Evolutionary conservation across 1,284 basidiomycete genomes (phyloP), one percentile per base, ranked within the genome.

Genomic region (Cutaneotrichosporon dermatis): DNA sequence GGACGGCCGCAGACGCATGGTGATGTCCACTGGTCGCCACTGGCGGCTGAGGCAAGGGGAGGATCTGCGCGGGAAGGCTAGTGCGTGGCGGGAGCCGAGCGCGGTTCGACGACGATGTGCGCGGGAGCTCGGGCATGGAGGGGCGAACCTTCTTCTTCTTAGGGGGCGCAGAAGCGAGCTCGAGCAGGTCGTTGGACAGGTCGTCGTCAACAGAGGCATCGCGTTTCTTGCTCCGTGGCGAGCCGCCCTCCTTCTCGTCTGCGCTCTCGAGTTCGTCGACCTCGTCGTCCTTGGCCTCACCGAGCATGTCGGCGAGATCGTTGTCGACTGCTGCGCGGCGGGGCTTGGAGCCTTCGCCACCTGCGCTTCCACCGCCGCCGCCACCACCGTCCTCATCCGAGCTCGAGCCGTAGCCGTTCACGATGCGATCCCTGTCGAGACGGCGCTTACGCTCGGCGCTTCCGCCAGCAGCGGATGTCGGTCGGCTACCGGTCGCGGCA

Each of bases 141-240:
- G 50, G 34, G 54, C 57, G 54, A 33, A 63, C 57, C 59, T 69
- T 69, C 61, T 72, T 72, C 66, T 72, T 72, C 66, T 69, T 72
- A 6, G 72, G 69, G 16, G 68, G 70, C 10, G 67, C 71, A 11
- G 69, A 70, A 9, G 70, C 72, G 2, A 73, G 66, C 54, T 74
- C 72, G 34, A 72, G 66, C 4, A 71, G 67, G 67, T 74, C 59
- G 36, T 46, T 44, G 16, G 59, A 63, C 33, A 72, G 58, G 59
- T 72, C 72, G 55, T 72, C 71, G 43, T 69, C 71, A 11, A 68
- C 62, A 4, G 65, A 66, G 1, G 62, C 57, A 41, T 65, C 65
- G n/a, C 67, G 62, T 59, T 67, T 70, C 61, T 67, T 68, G 16
- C 61, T 63, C 37, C 37, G 36, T 25, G 54, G 54, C 39, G 59